Conservation (phyloP, 306 rosid genomes). For the Ormosia emarginata region DNA sequence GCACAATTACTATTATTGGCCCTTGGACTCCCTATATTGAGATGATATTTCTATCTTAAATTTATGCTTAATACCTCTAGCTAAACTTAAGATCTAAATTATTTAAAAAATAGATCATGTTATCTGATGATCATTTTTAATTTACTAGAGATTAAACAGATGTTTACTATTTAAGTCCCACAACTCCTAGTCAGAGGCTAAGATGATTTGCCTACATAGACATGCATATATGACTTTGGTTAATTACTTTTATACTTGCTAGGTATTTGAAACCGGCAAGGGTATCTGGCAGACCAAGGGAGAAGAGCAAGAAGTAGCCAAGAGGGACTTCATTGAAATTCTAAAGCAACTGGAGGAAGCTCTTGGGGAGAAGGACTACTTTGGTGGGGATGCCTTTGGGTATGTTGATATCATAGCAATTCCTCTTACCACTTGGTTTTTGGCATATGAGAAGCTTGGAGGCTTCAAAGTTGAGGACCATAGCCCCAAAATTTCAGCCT, state of each 20-base stretch:
- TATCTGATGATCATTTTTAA: not conserved
- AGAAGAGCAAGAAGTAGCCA: slow-evolving; percentile 55
- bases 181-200: not conserved
- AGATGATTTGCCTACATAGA: not conserved
- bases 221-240: not conserved
- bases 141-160: not conserved
- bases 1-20: not conserved
- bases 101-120: too few relatives aligned
- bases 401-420: slow-evolving; percentile 55
- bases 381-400: slow-evolving; percentile 58
- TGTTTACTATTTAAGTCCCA: not conserved
- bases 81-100: not conserved
- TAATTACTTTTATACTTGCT: not conserved
- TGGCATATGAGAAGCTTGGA: slow-evolving; percentile 56
- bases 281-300: slow-evolving; percentile 54
- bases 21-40: not conserved
- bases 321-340: slow-evolving; percentile 52
- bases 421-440: slow-evolving; percentile 52
- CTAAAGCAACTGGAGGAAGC: slow-evolving; percentile 54
- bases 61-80: not conserved
- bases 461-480: slow-evolving; percentile 56
- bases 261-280: slow-evolving; percentile 50
- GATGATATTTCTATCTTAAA: not conserved
- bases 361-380: slow-evolving; percentile 57
- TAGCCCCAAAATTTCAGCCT: slow-evolving; percentile 60